phyloP scores from a whole-genome alignment of 140 eudicot species.

The Oenanthe javanica region DNA sequence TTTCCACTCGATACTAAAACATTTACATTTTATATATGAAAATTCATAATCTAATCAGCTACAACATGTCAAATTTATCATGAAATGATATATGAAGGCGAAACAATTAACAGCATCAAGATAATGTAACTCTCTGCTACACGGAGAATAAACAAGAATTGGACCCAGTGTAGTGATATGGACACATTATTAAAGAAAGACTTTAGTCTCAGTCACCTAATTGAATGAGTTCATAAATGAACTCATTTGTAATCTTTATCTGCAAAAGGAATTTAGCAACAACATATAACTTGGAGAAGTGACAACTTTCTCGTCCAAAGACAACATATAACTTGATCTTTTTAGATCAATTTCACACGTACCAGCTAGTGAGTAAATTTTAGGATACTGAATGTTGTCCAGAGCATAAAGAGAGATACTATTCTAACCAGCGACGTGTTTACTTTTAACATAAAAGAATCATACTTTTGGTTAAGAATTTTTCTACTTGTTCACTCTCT shows the following conservation, averaged over 20 bases:
- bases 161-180: not conserved
- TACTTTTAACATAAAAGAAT: not conserved
- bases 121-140: not conserved
- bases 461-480: not conserved
- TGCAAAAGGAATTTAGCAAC: not conserved
- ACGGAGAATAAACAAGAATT: not conserved
- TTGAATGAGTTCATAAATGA: not conserved
- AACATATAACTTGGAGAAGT: not conserved
- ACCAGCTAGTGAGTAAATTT: not conserved
- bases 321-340: not conserved
- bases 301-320: not conserved
- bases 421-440: not conserved
- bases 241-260: no score
- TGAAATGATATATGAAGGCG: no score
- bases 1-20: no score
- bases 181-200: not conserved
- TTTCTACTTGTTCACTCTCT: not conserved
- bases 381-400: not conserved
- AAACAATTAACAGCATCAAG: not conserved
- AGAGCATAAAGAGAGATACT: not conserved
- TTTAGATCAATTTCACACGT: not conserved
- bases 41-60: not conserved
- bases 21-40: not conserved
- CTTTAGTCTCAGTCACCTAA: not conserved
- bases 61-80: not conserved